These are phyloP conservation scores for Sphaerulina populicola DNA, from an alignment of 2,329 filamentous ascomycete species.

Conservation along the genomic window DNA sequence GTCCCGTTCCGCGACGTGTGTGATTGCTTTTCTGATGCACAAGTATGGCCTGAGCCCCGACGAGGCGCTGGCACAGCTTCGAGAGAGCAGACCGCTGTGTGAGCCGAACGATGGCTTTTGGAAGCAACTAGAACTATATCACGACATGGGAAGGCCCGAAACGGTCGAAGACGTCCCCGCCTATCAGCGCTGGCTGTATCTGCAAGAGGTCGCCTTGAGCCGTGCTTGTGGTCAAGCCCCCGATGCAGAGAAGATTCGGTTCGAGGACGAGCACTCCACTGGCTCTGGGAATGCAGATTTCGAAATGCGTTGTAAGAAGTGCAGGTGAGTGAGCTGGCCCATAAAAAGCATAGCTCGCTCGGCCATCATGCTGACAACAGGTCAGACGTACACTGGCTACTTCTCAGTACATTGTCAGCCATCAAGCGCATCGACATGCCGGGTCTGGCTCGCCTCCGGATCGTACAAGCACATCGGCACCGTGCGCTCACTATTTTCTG, in stretches of 20 bases:
- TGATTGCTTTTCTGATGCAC: constrained; percentile 75
- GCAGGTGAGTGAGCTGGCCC: constrained; percentile 50
- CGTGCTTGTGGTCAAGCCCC: constrained; percentile 71
- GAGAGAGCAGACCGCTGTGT: constrained; percentile 63
- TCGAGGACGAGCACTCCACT: constrained; percentile 59
- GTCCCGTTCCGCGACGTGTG: constrained; percentile 77
- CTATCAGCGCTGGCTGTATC: constrained; percentile 73
- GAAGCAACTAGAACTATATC: constrained; percentile 77
- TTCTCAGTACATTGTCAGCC: constrained; percentile 59
- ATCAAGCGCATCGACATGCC: constrained; percentile 36
- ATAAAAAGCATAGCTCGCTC: background rate
- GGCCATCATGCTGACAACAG: constrained; percentile 4
- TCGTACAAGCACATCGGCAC: constrained; percentile 28
- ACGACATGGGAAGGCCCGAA: constrained; percentile 72
- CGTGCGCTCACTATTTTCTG: constrained; percentile 80
- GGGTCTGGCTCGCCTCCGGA: constrained; percentile 9
- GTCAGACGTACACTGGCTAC: constrained; percentile 53
- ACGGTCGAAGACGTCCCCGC: constrained; percentile 59
- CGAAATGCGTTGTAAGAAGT: constrained; percentile 83
- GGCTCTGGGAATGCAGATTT: constrained; percentile 36
- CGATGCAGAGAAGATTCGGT: constrained; percentile 64
- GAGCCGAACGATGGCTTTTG: constrained; percentile 91
- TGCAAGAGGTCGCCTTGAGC: constrained; percentile 56
- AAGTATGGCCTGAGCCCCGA: constrained; percentile 44
- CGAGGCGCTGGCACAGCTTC: constrained; percentile 63